phyloP scores from a whole-genome alignment of 1,284 basidiomycete species.

The Melampsora larici-populina region DNA sequence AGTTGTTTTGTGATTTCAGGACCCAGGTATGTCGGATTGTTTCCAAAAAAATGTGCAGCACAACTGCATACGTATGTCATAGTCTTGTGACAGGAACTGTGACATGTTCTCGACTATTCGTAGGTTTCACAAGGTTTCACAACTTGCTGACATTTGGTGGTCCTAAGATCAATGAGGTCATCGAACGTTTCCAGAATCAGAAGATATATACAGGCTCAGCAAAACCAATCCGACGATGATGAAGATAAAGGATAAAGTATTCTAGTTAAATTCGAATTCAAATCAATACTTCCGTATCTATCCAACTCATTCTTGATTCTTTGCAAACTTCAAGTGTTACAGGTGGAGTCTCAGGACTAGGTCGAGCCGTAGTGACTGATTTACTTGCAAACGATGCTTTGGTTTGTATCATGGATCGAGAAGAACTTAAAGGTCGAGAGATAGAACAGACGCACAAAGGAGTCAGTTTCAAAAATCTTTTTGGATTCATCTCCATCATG shows the following conservation, averaged over 20 bases:
- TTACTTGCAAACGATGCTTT: conserved; percentile 49
- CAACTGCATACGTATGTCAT: too few species aligned
- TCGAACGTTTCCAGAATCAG: too few species aligned
- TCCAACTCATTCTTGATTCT: neutral
- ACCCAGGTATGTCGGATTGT: too few species aligned
- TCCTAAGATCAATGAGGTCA: too few species aligned
- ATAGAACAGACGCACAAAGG: conserved; percentile 7
- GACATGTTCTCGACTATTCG: too few species aligned
- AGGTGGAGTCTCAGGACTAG: conserved; percentile 52
- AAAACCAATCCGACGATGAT: neutral
- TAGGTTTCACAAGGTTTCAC: too few species aligned
- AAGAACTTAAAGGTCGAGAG: conserved; percentile 44
- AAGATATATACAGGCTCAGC: too few species aligned
- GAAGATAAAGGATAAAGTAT: neutral
- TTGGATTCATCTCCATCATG: neutral
- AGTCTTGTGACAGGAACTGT: too few species aligned
- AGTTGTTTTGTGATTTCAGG: too few species aligned
- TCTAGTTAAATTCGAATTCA: neutral
- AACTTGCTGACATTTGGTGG: too few species aligned
- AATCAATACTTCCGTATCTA: too few species aligned
- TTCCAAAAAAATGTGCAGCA: too few species aligned
- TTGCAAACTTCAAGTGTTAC: conserved; percentile 43
- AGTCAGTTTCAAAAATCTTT: neutral
- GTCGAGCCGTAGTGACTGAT: conserved; percentile 48
- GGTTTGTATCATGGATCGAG: conserved; percentile 50